Evolutionary conservation across 768 basidiomycete genomes (phyloP), one percentile per base, ranked within the genome.

Genomic region (Boletellus ananas): DNA sequence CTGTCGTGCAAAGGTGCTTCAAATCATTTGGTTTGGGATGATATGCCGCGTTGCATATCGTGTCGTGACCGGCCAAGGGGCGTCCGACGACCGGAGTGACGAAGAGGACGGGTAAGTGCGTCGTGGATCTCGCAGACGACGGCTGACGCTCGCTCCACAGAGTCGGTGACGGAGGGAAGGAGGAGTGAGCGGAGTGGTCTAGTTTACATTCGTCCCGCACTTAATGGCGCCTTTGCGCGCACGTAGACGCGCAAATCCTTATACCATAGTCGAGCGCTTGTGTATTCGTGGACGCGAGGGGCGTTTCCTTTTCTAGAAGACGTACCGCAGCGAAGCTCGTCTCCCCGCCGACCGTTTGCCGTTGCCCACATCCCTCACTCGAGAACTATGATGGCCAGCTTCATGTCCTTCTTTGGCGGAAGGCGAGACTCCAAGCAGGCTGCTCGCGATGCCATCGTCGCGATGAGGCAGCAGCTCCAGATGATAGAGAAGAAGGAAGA

Each of bases 401-500:
- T 89, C 49, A 90, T 96, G 85, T 87, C 84, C 67, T 95, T 88
- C 75, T 93, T 99, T 68, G 87, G 85, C 12, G 85, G 87, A 43
- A 79, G 84, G 56, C 81, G 83, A 59, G 88, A 94, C 64, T 79
- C 90, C 20, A 90, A 89, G 70, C 83, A 87, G 71, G 75, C 85
- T 23, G 86, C 95, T 39, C 80, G 92, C 56, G 91, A 96, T 66
- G 91, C 96, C 42, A 99, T 99, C 68, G 88, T 98, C 52, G 79
- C 79, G 39, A 77, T 99, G 59, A 83, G 95, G 63, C 87, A 95
- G 72, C 94, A 98, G 68, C 79, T 97, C 55, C 83, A 91, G 72
- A 88, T 95, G 85, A 84, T 98, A 59, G 94, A 97, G 81, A 99
- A 97, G 91, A 97, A 95, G 78, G 96, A 97, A 75, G 95, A 98